phyloP scores from a whole-genome alignment of 2,329 filamentous ascomycete genomes.

The Botrytis byssoidea region DNA sequence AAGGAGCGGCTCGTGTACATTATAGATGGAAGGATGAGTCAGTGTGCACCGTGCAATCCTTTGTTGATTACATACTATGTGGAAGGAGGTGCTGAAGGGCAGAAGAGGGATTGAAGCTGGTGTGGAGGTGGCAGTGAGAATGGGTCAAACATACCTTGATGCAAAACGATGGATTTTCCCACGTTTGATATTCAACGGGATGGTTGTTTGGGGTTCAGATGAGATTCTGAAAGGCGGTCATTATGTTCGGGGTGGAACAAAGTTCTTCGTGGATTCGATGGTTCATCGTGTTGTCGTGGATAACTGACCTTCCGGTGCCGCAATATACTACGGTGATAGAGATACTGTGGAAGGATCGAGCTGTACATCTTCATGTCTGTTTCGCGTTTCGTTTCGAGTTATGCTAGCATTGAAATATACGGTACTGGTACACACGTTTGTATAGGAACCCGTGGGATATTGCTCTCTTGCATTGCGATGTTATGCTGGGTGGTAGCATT shows the following conservation, averaged over 20 bases:
- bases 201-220: not conserved
- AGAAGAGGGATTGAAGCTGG: not conserved
- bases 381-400: not conserved
- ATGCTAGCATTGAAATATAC: not conserved
- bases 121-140: conserved; percentile 8
- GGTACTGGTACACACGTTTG: not conserved
- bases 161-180: not conserved
- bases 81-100: not conserved
- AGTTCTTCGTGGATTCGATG: conserved; percentile 9
- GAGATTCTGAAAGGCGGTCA: not conserved
- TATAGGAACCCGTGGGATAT: not conserved
- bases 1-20: not conserved
- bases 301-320: not conserved
- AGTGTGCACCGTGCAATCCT: not conserved
- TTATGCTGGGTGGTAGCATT: not conserved
- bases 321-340: not conserved
- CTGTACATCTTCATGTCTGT: not conserved
- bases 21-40: not conserved
- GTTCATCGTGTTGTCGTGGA: not conserved
- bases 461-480: not conserved
- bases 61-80: not conserved
- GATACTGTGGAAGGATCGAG: not conserved
- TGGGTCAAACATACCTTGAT: not conserved
- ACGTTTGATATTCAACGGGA: not conserved
- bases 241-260: not conserved